phyloP scores from a whole-genome alignment of 495 filamentous ascomycete species.

The Lasiosphaeriaceae sp. region DNA sequence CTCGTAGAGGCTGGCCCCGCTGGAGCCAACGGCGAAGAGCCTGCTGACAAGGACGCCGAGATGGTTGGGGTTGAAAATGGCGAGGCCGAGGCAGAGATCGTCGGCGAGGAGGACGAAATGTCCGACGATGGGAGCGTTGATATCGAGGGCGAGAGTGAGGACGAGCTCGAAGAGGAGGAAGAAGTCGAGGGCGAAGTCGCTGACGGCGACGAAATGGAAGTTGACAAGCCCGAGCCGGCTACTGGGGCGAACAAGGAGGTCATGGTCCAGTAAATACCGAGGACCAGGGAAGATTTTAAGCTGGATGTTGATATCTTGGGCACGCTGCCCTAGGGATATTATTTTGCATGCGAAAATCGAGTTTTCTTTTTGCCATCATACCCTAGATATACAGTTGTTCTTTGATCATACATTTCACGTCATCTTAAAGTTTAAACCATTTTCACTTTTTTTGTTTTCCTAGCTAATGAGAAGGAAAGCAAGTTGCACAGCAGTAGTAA shows the following conservation, averaged over 20 bases:
- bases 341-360: not conserved
- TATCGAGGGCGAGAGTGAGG: slow-evolving; percentile 84
- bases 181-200: slow-evolving; percentile 69
- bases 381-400: not conserved
- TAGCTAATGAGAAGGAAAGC: no score
- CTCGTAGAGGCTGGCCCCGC: slow-evolving; percentile 40
- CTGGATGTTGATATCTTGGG: not conserved
- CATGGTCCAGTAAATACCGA: slow-evolving; percentile 11
- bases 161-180: slow-evolving; percentile 82
- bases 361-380: not conserved
- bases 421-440: not conserved
- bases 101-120: slow-evolving; percentile 66
- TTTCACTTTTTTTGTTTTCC: not conserved
- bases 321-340: not conserved
- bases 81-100: slow-evolving; percentile 37
- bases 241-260: slow-evolving; percentile 7
- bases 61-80: slow-evolving; percentile 59
- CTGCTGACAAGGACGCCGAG: slow-evolving; percentile 64
- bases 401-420: not conserved
- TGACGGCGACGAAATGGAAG: slow-evolving; percentile 79
- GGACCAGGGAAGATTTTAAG: not conserved
- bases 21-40: slow-evolving; percentile 42
- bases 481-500: no score
- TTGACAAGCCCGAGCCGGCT: slow-evolving; percentile 40
- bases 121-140: slow-evolving; percentile 92